Percentiles rank a stretch among this genome's conserved stretches.
Evolutionary conservation across 2,329 filamentous ascomycete species (phyloP).

Genomic region (Drechslerella dactyloides): DNA sequence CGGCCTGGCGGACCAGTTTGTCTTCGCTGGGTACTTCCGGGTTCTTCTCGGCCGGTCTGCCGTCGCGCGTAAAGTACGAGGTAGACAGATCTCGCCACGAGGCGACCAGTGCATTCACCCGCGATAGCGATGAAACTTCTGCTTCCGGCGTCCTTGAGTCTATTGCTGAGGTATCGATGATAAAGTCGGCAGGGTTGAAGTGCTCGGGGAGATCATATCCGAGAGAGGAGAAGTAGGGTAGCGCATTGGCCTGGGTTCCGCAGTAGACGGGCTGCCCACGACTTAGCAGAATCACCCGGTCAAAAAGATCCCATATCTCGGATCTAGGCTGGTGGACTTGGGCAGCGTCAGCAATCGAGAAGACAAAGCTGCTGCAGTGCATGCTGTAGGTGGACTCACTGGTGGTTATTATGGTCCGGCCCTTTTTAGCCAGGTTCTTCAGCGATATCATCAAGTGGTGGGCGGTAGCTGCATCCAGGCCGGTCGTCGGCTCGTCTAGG

Average conservation of each 20-base stretch:
- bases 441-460: slow-evolving; percentile 75
- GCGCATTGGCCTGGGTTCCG: slow-evolving; percentile 65
- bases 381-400: slow-evolving; percentile 57
- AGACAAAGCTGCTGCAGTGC: not conserved
- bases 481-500: slow-evolving; percentile 79
- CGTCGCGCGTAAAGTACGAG: slow-evolving; percentile 53
- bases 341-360: not conserved
- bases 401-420: slow-evolving; percentile 73
- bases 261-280: slow-evolving; percentile 73
- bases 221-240: slow-evolving; percentile 69
- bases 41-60: slow-evolving; percentile 28
- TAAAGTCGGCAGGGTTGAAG: slow-evolving; percentile 77
- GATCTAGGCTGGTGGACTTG: slow-evolving; percentile 74
- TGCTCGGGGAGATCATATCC: slow-evolving; percentile 72
- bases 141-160: slow-evolving; percentile 73
- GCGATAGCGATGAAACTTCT: slow-evolving; percentile 66
- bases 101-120: slow-evolving; percentile 68
- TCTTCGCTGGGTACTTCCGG: not conserved
- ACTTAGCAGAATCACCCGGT: slow-evolving; percentile 72
- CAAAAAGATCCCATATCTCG: slow-evolving; percentile 79
- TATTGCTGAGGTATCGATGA: slow-evolving; percentile 76
- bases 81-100: slow-evolving; percentile 64
- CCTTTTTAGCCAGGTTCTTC: slow-evolving; percentile 71
- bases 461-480: slow-evolving; percentile 77
- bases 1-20: not conserved